Evolutionary conservation across 2,329 filamentous ascomycete species (phyloP).

Genomic region (Pestalotiopsis sp.): DNA sequence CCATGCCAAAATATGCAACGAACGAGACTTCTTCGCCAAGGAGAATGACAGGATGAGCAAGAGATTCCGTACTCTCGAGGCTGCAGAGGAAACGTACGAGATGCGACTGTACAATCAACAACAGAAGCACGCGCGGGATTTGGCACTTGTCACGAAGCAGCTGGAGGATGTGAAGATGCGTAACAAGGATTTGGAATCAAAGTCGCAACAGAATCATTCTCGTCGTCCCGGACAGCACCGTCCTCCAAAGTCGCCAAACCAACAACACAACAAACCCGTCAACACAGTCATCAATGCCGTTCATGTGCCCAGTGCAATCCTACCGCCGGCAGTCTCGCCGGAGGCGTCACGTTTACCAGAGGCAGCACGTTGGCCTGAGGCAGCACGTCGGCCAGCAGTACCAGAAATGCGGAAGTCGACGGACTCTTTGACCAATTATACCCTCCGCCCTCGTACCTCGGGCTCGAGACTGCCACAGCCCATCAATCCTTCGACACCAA

Average conservation of each 20-base stretch:
- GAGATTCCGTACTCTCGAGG: constrained; percentile 38
- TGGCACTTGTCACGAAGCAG: constrained; percentile 34
- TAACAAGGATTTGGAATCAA: constrained; percentile 19
- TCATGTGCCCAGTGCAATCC: background rate
- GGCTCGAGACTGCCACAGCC: constrained; percentile 41
- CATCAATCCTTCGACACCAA: constrained; percentile 37
- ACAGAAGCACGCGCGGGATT: constrained; percentile 34
- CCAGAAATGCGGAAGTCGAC: constrained; percentile 17
- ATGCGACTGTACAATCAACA: constrained; percentile 38
- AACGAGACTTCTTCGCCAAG: constrained; percentile 27
- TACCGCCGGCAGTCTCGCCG: background rate
- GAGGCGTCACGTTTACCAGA: background rate
- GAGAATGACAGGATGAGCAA: constrained; percentile 36
- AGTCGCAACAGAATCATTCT: constrained; percentile 28
- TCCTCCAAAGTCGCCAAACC: constrained; percentile 3
- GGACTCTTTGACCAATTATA: constrained; percentile 22
- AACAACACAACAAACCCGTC: background rate
- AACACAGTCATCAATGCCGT: background rate
- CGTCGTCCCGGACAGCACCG: constrained; percentile 7
- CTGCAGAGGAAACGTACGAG: constrained; percentile 43
- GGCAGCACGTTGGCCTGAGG: background rate
- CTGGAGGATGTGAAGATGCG: constrained; percentile 38
- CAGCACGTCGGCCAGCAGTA: background rate
- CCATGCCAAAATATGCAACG: constrained; percentile 25
- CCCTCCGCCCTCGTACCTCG: constrained; percentile 37